phyloP scores from a whole-genome alignment of 495 filamentous ascomycete genomes.

The Chaetomium cochliodes region DNA sequence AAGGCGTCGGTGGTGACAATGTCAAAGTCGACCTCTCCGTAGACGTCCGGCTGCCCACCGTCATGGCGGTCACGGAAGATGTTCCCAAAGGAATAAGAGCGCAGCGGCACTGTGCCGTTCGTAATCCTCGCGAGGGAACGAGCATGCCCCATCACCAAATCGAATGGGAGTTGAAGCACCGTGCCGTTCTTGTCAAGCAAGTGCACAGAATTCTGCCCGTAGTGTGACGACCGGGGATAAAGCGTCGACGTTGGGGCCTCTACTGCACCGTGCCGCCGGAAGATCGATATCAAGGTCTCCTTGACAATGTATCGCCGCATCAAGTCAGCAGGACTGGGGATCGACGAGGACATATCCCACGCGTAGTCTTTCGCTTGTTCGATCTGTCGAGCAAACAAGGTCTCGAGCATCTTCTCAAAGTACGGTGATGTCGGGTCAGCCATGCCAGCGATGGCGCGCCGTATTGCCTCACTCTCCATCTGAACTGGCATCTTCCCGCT shows the following conservation, averaged over 20 bases:
- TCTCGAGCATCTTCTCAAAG: constrained; percentile 81
- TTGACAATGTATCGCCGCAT: constrained; percentile 73
- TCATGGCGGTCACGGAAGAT: constrained; percentile 77
- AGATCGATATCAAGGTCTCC: constrained; percentile 71
- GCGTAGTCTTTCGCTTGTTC: constrained; percentile 79
- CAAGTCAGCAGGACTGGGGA: constrained; percentile 56
- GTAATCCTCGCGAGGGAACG: constrained; percentile 72
- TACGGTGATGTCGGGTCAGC: constrained; percentile 82
- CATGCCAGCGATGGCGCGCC: constrained; percentile 74
- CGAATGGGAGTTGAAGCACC: constrained; percentile 84
- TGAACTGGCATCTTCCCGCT: constrained; percentile 86
- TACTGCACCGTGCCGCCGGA: constrained; percentile 88
- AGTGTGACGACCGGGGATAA: constrained; percentile 78
- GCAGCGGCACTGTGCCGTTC: constrained; percentile 58
- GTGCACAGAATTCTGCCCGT: constrained; percentile 64
- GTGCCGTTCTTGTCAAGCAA: constrained; percentile 80
- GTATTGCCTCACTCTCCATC: constrained; percentile 87
- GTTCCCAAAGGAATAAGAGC: constrained; percentile 83
- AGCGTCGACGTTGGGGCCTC: constrained; percentile 70
- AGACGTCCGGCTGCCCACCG: constrained; percentile 75
- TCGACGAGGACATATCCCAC: constrained; percentile 70
- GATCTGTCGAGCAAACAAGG: constrained; percentile 69
- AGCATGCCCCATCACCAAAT: constrained; percentile 86
- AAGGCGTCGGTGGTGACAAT: constrained; percentile 75
- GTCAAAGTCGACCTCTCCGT: constrained; percentile 93